A percentile compares a stretch with the other conserved stretches of the same genome.
These are phyloP conservation scores for Gracilaria gracilis DNA, from an alignment of 23 red algal species.

Conservation along the genomic window DNA sequence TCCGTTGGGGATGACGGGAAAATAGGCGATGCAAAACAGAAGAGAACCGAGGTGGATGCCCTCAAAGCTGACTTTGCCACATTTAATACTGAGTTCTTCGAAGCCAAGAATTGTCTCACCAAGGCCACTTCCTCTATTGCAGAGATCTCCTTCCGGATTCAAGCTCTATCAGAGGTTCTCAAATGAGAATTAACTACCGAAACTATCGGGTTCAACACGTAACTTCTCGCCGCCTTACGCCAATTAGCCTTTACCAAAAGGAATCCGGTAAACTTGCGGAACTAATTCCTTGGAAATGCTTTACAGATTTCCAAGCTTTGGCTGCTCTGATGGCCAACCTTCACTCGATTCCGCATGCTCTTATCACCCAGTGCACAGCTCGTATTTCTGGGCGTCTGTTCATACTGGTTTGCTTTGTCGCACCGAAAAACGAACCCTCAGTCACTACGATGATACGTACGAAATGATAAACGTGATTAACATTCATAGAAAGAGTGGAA, in stretches of 20 bases:
- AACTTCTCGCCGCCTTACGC: not conserved
- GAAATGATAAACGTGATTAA: not conserved
- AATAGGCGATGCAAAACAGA: not conserved
- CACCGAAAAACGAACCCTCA: no score
- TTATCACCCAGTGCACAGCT: not conserved
- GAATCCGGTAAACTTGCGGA: not conserved
- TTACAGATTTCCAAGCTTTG: not conserved
- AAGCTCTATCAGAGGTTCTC: conserved; percentile 62
- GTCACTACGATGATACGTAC: no score
- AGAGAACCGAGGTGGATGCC: conserved; percentile 49
- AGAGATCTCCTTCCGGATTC: conserved; percentile 64
- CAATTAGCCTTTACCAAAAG: not conserved
- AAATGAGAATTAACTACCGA: conserved; percentile 6
- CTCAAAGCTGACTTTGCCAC: conserved; percentile 51
- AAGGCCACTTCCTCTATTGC: conserved; percentile 57
- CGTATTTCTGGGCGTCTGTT: not conserved
- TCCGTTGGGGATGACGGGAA: not conserved
- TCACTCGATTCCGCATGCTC: not conserved
- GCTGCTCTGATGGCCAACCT: not conserved
- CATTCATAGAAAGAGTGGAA: not conserved
- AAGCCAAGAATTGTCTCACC: conserved; percentile 49
- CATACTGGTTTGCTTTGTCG: not conserved
- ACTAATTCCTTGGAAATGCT: not conserved
- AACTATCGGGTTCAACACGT: not conserved
- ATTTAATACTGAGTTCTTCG: conserved; percentile 58